Evolutionary conservation across 129 eudicot species (phyloP), one percentile per base, ranked within the genome.

Genomic region (Chrysanthemum lavandulifolium): DNA sequence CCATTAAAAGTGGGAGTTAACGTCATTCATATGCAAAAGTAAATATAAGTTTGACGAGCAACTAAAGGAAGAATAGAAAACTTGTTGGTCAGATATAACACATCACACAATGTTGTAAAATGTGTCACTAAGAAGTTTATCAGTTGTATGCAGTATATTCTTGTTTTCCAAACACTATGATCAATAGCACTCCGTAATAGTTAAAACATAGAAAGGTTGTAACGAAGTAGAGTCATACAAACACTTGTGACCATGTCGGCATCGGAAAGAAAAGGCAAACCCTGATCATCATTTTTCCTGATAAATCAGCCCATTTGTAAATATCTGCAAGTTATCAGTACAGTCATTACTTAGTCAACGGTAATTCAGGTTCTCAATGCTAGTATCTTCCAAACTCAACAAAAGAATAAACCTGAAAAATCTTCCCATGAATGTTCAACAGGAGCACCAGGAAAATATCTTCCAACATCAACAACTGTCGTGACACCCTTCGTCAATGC

Each of bases 211-310:
- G 54, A 61, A 69, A 69, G 19, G 2, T 61, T 40, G 49, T 67
- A 23, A 69, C 16, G 14, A 73, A 52, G 63, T 61, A 76, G 58
- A 55, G 68, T 48, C 87, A 61, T 90, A 94, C 99, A 79, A 49
- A 50, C 64, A 94, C 76, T 52, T 82, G 88, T 79, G 90, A 73
- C 99, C 97, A 94, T 54, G 97, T 90, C 67, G 79, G 86, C 82
- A 94, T 72, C 21, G 99, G 99, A 49, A 94, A 94, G 76, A 84
- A 94, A 71, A 94, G 83, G 91, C 97, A 94, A 68, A 84, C 89
- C 84, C 99, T 84, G 67, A 90, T 86, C 88, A 67, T 82, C 96
- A 94, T 77, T 70, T 80, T 82, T 65, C 96, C 88, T 3, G 89
- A 88, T 69, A 67, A 47, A 76, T 90, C 87, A 50, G 92, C 93